These are phyloP conservation scores for Globisporangium splendens DNA, from an alignment of 352 stramenopile species.

Conservation along the genomic window DNA sequence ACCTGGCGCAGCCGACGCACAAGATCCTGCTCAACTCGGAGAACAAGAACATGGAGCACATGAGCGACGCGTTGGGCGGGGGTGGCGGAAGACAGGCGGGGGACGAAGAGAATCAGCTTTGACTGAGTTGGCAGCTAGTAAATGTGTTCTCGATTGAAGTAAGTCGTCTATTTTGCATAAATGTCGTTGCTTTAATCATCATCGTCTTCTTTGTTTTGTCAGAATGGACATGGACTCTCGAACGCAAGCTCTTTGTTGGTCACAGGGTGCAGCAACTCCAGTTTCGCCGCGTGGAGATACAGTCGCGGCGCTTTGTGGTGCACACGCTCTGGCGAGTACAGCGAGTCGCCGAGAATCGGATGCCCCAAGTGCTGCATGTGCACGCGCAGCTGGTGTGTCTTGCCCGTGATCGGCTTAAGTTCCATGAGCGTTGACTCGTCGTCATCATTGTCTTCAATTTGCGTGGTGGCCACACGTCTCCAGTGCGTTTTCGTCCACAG, in stretches of 20 bases:
- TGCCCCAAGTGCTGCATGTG: conserved; percentile 91
- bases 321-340: conserved; percentile 70
- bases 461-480: conserved; percentile 1
- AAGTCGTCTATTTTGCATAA: no score
- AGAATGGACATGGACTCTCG: conserved; percentile 26
- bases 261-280: conserved; percentile 45
- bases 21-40: conserved; percentile 76
- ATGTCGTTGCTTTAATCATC: no score
- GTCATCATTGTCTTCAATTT: no score
- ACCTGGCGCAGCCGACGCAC: conserved; percentile 81
- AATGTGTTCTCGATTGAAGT: no score
- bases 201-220: no score
- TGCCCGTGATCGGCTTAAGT: conserved; percentile 71
- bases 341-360: conserved; percentile 90
- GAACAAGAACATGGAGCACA: conserved; percentile 88
- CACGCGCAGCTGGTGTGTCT: conserved; percentile 95
- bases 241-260: conserved; percentile 32
- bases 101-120: conserved; percentile 29
- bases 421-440: conserved; percentile 40
- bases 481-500: conserved; percentile 23
- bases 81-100: conserved; percentile 17
- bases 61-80: conserved; percentile 38
- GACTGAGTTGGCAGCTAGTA: no score
- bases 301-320: conserved; percentile 36
- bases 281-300: conserved; percentile 40